phyloP scores from a whole-genome alignment of 1,139 yeast genomes.

The Blastobotrys persicus region DNA sequence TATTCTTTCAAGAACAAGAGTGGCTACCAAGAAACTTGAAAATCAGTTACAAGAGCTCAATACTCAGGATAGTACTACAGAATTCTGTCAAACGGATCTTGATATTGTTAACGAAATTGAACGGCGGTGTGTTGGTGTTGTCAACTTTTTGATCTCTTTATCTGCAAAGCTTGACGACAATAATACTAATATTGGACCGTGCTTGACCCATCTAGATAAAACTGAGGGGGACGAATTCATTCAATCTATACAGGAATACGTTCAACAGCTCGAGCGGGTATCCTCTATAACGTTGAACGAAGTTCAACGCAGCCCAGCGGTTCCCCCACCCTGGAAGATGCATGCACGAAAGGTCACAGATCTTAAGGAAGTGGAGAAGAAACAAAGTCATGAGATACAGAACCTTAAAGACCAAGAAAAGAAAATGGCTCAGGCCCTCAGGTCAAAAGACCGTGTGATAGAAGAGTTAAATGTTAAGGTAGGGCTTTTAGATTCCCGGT shows the following conservation, averaged over 20 bases:
- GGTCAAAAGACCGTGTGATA: slow-evolving; percentile 40
- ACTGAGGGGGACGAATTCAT: neutral
- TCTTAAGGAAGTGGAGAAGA: slow-evolving; percentile 21
- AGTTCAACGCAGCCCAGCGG: neutral
- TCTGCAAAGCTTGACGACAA: slow-evolving; percentile 11
- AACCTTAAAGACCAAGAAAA: slow-evolving; percentile 27
- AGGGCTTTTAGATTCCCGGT: slow-evolving; percentile 44
- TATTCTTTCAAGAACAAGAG: slow-evolving; percentile 14
- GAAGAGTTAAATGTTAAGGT: slow-evolving; percentile 48
- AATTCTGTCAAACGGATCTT: slow-evolving; percentile 1
- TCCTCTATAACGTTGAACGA: neutral
- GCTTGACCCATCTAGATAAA: slow-evolving; percentile 1
- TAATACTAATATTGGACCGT: neutral
- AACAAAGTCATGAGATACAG: slow-evolving; percentile 26
- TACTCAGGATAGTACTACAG: neutral
- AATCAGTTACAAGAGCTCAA: slow-evolving; percentile 6
- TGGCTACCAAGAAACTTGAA: slow-evolving; percentile 10
- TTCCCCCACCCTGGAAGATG: slow-evolving; percentile 26
- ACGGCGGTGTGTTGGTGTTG: neutral
- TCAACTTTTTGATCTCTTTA: slow-evolving; percentile 10
- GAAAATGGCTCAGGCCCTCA: slow-evolving; percentile 26
- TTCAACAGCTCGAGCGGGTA: neutral
- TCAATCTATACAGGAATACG: neutral
- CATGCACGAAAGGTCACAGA: slow-evolving; percentile 21
- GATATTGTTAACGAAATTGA: neutral